Base-by-base conservation (phyloP, 2,329 filamentous ascomycete species). In the Sphaerulina musiva region DNA sequence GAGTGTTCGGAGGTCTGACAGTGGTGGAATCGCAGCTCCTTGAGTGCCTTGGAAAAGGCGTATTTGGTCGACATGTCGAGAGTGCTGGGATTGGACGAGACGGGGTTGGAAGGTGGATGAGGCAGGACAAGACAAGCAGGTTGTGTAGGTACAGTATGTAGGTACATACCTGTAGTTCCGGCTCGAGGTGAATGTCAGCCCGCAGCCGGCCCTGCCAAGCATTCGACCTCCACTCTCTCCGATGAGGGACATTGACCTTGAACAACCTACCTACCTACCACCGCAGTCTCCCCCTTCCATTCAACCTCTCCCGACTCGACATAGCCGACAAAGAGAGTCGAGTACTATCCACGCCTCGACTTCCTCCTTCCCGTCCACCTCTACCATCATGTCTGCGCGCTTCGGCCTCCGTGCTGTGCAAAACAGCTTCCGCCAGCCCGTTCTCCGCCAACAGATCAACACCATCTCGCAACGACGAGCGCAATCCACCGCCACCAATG, bases 1-100 rank as follows among this genome's bases (percentile, higher is more conserved):
- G 92, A 95, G 71, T 89, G 85, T 71, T 95, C 87, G 62, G 87
- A 88, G 50, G 89, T 91, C 76, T 97, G 92, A 79, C 93, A 97
- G 78, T 97, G 92, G 67, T 95, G 81, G 77, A 98, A 98, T 71
- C 93, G 87, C 72, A 98, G 81, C 80, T 98, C 93, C 80, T 90
- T 95, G 72, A 98, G 80, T 63, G 83, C 78, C 73, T 89, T 86
- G 64, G 83, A 81, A 76, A 98, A 98, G 66, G 84, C 89, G 78
- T 95, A 96, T 80, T 93, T 95, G 75, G 81, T 79, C 65, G 90
- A 89, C 93, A 97, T 97, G 62, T 20, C 55, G 56, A n/a, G 38
- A 17, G 48, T 39, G 12, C 6, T 11, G 10, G 34, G 8, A 7
- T 41, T 10, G 31, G 29, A 7, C 12, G 40, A 44, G 42, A 20